Percentiles rank a stretch among this genome's conserved stretches.
Evolutionary conservation across 2,329 filamentous ascomycete genomes (phyloP).

Genomic region (Sporothrix protearum): DNA sequence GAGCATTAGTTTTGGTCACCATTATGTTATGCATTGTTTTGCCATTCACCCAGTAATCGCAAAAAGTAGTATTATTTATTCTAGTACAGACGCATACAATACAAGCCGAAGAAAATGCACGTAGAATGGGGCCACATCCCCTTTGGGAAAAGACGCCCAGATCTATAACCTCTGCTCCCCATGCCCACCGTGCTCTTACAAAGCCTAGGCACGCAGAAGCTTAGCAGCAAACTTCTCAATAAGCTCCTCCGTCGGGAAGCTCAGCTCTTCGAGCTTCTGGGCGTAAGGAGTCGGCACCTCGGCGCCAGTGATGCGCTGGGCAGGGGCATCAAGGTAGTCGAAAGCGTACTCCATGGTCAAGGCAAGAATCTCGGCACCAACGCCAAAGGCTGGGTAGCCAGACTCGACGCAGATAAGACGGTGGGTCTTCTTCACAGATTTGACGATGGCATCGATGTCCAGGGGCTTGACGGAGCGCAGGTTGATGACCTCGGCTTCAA

Average conservation of each 20-base stretch:
- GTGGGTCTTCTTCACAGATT: constrained; percentile 98
- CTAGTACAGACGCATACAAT: constrained; percentile 16
- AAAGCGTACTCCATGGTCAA: constrained; percentile 97
- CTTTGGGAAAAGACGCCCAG: neutral
- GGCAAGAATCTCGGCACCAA: constrained; percentile 87
- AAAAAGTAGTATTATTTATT: constrained; percentile 20
- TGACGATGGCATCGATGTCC: constrained; percentile 90
- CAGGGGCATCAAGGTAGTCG: constrained; percentile 93
- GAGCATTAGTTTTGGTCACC: neutral
- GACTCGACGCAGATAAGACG: constrained; percentile 89
- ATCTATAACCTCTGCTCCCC: neutral
- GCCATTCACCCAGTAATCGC: neutral
- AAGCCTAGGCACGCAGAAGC: constrained; percentile 63
- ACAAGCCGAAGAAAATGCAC: neutral
- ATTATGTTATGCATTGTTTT: neutral
- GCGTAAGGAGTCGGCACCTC: constrained; percentile 98
- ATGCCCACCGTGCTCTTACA: neutral
- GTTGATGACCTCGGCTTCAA: constrained; percentile 96
- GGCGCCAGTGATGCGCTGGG: constrained; percentile 89
- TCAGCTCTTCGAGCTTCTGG: constrained; percentile 87
- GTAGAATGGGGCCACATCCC: neutral
- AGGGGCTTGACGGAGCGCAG: constrained; percentile 95
- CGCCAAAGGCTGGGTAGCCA: constrained; percentile 92
- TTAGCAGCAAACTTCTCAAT: constrained; percentile 88
- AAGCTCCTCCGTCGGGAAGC: constrained; percentile 84